Conservation (phyloP, 2,329 filamentous ascomycete species). For the Sarocladium kiliense region DNA sequence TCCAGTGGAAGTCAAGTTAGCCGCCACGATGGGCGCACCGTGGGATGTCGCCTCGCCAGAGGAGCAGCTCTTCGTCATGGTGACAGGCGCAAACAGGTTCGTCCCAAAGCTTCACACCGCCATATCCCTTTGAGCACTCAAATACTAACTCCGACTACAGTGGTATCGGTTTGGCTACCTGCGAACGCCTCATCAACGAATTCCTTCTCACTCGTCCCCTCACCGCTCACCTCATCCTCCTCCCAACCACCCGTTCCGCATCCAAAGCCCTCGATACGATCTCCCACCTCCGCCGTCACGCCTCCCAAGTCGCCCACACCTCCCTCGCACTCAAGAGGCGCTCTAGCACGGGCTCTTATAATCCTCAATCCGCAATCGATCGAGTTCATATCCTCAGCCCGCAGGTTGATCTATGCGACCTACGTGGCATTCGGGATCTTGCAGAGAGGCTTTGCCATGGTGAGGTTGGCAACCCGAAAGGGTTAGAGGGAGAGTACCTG, state of each 20-base stretch:
- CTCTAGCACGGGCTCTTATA: constrained; percentile 29
- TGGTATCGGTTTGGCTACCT: constrained; percentile 80
- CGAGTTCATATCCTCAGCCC: constrained; percentile 55
- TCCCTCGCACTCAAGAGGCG: constrained; percentile 11
- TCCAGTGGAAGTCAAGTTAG: too few relatives aligned
- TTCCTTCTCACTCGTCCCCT: constrained; percentile 68
- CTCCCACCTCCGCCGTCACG: constrained; percentile 55
- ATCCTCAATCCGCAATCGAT: constrained; percentile 28
- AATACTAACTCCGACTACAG: constrained; percentile 38
- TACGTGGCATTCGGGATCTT: constrained; percentile 44
- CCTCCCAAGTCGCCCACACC: constrained; percentile 14
- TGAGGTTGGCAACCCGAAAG: constrained; percentile 39
- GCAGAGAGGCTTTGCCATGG: constrained; percentile 41
- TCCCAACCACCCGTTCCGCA: constrained; percentile 75
- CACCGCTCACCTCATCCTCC: constrained; percentile 66
- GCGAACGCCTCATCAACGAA: constrained; percentile 81
- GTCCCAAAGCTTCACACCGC: constrained; percentile 12
- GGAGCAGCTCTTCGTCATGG: constrained; percentile 58
- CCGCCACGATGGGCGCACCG: constrained; percentile 20
- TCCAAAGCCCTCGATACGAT: constrained; percentile 72
- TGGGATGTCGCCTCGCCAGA: constrained; percentile 31
- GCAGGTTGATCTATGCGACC: constrained; percentile 56
- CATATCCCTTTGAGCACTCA: neutral
- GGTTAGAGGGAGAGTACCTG: constrained; percentile 29
- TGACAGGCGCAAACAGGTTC: constrained; percentile 86